Evolutionary conservation across 2,329 filamentous ascomycete genomes (phyloP).

Genomic region (Fusarium piperis): DNA sequence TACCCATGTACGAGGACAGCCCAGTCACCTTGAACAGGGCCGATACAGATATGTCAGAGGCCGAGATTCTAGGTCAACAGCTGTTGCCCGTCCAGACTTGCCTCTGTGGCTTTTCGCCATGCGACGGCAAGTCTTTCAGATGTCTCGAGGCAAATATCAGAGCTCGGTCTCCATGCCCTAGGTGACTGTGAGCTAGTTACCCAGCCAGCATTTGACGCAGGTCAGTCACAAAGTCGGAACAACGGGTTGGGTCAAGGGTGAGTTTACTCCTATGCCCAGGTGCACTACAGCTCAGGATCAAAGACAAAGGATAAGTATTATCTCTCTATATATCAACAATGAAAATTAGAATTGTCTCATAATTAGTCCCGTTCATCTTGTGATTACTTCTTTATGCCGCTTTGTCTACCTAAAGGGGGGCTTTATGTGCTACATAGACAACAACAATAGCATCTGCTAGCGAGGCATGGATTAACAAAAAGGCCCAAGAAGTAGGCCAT

Average conservation of each 20-base stretch:
- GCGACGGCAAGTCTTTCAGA: not conserved
- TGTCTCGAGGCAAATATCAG: not conserved
- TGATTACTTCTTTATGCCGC: not conserved
- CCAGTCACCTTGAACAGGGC: not conserved
- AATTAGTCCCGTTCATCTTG: not conserved
- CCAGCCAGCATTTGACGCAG: not conserved
- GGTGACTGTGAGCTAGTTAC: not conserved
- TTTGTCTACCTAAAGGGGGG: not conserved
- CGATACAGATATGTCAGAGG: not conserved
- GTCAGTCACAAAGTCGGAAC: not conserved
- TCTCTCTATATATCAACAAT: not conserved
- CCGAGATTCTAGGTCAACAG: not conserved
- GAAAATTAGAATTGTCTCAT: not conserved
- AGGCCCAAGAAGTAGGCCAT: not conserved
- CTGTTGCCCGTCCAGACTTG: not conserved
- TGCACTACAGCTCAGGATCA: not conserved
- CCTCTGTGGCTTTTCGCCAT: not conserved
- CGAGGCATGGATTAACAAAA: not conserved
- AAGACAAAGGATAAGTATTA: not conserved
- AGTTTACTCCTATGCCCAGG: not conserved
- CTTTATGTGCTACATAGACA: not conserved
- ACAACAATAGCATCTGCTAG: not conserved
- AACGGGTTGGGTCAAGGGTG: not conserved
- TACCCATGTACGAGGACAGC: not conserved
- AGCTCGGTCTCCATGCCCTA: not conserved